These are phyloP conservation scores for Hypoxylon sp. DNA, from an alignment of 2,329 filamentous ascomycete species.

Conservation along the genomic window DNA sequence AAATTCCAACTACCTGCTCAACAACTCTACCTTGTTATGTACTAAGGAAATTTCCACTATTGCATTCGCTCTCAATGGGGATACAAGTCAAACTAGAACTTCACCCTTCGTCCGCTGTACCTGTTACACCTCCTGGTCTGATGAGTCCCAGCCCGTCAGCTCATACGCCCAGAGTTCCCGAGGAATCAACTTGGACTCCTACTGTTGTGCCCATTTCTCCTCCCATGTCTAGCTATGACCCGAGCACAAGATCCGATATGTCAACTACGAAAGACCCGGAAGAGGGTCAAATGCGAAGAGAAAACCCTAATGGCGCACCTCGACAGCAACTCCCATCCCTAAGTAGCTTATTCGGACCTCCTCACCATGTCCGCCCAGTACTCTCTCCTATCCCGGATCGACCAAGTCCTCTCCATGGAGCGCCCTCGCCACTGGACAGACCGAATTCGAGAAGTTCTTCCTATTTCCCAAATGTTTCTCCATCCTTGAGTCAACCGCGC, in stretches of 20 bases:
- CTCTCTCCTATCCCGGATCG: conserved; percentile 65
- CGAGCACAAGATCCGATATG: conserved; percentile 62
- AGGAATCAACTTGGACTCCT: conserved; percentile 63
- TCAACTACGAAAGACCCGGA: conserved; percentile 59
- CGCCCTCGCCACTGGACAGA: conserved; percentile 64
- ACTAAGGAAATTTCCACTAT: conserved; percentile 41
- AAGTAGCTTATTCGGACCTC: conserved; percentile 70
- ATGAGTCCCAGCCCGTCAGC: conserved; percentile 67
- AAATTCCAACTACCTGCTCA: conserved; percentile 24
- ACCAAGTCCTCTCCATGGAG: conserved; percentile 59
- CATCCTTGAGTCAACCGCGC: conserved; percentile 62
- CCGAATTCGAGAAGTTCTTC: conserved; percentile 60
- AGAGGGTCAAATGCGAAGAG: conserved; percentile 57
- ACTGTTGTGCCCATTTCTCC: conserved; percentile 63
- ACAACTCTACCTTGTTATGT: conserved; percentile 40
- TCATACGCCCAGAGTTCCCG: conserved; percentile 63
- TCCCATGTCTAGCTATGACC: conserved; percentile 73
- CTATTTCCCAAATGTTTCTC: conserved; percentile 63
- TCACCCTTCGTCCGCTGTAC: conserved; percentile 65
- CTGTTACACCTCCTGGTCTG: conserved; percentile 68
- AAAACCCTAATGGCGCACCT: conserved; percentile 51
- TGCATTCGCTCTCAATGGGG: conserved; percentile 66
- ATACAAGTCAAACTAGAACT: conserved; percentile 67
- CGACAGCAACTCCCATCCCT: conserved; percentile 69
- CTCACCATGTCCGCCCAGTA: conserved; percentile 60